phyloP scores from a whole-genome alignment of 2,329 filamentous ascomycete genomes.

The Penicillium expansum region DNA sequence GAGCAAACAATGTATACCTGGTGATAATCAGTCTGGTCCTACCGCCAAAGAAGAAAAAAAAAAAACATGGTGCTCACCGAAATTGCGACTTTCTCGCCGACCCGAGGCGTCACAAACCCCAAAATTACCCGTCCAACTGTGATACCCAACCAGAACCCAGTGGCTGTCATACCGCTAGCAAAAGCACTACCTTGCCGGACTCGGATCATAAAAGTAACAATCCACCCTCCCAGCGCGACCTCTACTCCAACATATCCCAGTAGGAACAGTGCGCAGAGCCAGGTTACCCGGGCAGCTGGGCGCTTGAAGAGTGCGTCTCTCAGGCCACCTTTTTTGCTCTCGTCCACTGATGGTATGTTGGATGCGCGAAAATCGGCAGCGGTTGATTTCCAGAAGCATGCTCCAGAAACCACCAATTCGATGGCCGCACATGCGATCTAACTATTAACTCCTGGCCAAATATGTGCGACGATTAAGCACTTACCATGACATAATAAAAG shows the following conservation, averaged over 20 bases:
- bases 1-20: constrained; percentile 61
- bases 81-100: constrained; percentile 67
- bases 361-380: constrained; percentile 18
- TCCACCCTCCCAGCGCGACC: constrained; percentile 70
- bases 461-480: constrained; percentile 15
- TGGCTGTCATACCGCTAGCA: constrained; percentile 70
- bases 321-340: constrained; percentile 20
- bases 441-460: neutral
- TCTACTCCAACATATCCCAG: constrained; percentile 78
- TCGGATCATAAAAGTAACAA: constrained; percentile 82
- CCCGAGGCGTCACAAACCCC: constrained; percentile 68
- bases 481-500: constrained; percentile 74
- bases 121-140: constrained; percentile 70
- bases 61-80: constrained; percentile 27
- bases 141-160: constrained; percentile 81
- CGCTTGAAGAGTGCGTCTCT: constrained; percentile 19
- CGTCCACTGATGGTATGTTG: constrained; percentile 5
- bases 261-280: constrained; percentile 60
- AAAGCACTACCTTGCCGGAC: constrained; percentile 68
- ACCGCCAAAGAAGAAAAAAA: no score
- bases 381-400: constrained; percentile 26
- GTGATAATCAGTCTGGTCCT: neutral
- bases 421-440: constrained; percentile 28
- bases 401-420: constrained; percentile 22
- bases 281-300: constrained; percentile 27